These are phyloP conservation scores for Carex littledalei DNA, from an alignment of 176 grass and related monocot genomes.

Conservation along the genomic window DNA sequence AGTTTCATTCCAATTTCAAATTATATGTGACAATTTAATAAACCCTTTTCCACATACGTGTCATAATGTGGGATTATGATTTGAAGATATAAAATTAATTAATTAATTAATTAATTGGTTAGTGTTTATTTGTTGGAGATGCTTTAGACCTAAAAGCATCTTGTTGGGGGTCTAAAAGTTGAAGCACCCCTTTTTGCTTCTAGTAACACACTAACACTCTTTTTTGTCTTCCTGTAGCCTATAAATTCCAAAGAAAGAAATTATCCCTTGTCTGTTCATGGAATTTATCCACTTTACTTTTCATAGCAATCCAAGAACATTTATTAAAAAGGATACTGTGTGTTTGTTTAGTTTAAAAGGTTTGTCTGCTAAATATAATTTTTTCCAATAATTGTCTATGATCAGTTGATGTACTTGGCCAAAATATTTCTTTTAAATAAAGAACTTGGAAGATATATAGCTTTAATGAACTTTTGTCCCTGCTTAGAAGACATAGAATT, in stretches of 20 bases:
- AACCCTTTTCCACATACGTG: background rate
- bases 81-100: background rate
- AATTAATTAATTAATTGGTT: background rate
- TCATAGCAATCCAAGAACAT: background rate
- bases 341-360: background rate
- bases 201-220: background rate
- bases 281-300: slow-evolving; percentile 9
- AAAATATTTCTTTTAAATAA: background rate
- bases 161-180: slow-evolving; percentile 5
- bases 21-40: background rate
- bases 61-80: background rate
- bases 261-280: slow-evolving; percentile 12
- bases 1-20: too few species aligned
- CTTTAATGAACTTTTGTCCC: background rate
- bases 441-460: background rate
- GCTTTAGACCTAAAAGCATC: background rate
- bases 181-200: background rate
- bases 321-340: background rate
- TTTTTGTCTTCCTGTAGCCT: slow-evolving; percentile 15
- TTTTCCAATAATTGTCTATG: slow-evolving; percentile 16
- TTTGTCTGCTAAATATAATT: slow-evolving; percentile 19
- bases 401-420: background rate
- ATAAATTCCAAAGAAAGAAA: slow-evolving; percentile 23
- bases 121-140: background rate
- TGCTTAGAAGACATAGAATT: background rate